Evolutionary conservation across 768 basidiomycete genomes (phyloP).

Genomic region (Collybia nuda): DNA sequence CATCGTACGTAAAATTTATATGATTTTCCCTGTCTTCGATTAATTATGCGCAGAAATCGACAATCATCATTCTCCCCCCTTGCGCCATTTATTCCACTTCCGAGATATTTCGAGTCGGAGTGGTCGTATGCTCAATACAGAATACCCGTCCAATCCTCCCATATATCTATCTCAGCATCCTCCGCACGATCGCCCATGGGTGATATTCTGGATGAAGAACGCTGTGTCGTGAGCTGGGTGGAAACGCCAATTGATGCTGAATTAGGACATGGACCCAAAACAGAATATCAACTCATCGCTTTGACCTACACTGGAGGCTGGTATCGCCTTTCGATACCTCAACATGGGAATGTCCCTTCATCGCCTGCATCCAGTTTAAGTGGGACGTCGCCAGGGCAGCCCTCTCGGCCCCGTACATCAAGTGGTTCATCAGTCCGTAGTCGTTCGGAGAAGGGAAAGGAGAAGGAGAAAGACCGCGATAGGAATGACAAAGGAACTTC

Average conservation of each 20-base stretch:
- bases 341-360: conserved; percentile 12
- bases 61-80: conserved; percentile 82
- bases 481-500: conserved; percentile 60
- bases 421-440: conserved; percentile 53
- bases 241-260: conserved; percentile 43
- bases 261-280: conserved; percentile 15
- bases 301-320: conserved; percentile 90
- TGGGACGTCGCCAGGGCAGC: conserved; percentile 45
- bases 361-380: conserved; percentile 16
- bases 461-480: conserved; percentile 49
- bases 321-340: conserved; percentile 80
- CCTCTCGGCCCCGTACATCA: conserved; percentile 46
- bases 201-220: conserved; percentile 78
- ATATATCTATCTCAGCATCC: conserved; percentile 74
- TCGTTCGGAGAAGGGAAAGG: conserved; percentile 56
- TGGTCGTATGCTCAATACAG: conserved; percentile 96
- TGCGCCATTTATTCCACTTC: conserved; percentile 77
- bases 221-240: conserved; percentile 88
- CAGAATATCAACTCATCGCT: conserved; percentile 78
- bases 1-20: conserved; percentile 47
- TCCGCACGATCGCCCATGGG: conserved; percentile 51
- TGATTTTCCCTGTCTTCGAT: not conserved
- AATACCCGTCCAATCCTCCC: conserved; percentile 81
- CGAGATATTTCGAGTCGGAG: conserved; percentile 92
- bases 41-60: conserved; percentile 57